Percentiles rank a stretch among this genome's conserved stretches.
These are phyloP conservation scores for Thermoascus crustaceus DNA, from an alignment of 2,329 filamentous ascomycete species.

Conservation along the genomic window DNA sequence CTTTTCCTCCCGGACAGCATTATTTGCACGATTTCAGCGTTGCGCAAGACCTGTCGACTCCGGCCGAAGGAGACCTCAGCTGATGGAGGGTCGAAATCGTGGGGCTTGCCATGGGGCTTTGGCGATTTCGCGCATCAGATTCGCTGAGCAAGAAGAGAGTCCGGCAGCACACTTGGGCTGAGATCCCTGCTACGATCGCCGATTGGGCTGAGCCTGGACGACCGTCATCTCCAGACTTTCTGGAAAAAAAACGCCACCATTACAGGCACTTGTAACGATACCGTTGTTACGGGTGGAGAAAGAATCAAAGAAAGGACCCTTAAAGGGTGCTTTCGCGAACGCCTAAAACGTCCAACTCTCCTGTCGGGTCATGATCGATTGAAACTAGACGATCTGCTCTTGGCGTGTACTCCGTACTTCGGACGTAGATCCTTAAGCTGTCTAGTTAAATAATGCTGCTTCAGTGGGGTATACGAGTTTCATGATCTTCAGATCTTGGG, in stretches of 20 bases:
- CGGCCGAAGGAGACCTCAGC: background rate
- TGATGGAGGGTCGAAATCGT: slow-evolving; percentile 23
- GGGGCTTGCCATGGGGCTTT: slow-evolving; percentile 22
- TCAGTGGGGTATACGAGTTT: background rate
- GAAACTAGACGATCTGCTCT: too few relatives aligned
- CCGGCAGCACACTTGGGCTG: slow-evolving; percentile 21
- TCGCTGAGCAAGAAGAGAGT: slow-evolving; percentile 20
- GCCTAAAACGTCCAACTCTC: too few relatives aligned
- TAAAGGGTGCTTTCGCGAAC: too few relatives aligned
- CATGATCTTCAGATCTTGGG: background rate
- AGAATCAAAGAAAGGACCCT: too few relatives aligned
- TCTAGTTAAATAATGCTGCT: background rate
- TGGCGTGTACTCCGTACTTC: too few relatives aligned
- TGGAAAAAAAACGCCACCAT: slow-evolving; percentile 18
- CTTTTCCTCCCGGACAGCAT: too few relatives aligned
- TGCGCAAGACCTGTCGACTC: slow-evolving; percentile 1
- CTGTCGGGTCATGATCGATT: too few relatives aligned
- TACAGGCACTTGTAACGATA: slow-evolving; percentile 3
- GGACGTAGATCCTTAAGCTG: background rate
- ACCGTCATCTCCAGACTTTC: slow-evolving; percentile 27
- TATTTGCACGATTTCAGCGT: background rate
- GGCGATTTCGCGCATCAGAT: slow-evolving; percentile 22
- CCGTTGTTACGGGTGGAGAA: background rate
- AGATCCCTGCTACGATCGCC: slow-evolving; percentile 31
- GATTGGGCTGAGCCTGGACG: slow-evolving; percentile 30